Evolutionary conservation across 306 rosid genomes (phyloP), one percentile per base, ranked within the genome.

Genomic region (Cicer cuneatum): DNA sequence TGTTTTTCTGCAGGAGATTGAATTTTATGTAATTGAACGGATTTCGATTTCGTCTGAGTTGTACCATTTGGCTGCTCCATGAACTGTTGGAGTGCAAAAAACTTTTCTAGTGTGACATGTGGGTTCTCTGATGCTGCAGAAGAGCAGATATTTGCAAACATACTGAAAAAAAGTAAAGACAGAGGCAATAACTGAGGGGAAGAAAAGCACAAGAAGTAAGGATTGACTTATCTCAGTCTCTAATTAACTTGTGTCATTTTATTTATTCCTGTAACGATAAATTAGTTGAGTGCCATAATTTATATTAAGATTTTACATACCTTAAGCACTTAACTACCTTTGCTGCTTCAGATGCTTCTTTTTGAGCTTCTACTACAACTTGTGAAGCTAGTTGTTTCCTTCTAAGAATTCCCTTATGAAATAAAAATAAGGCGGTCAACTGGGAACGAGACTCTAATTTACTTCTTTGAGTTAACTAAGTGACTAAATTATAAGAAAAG

Each of bases 291-390:
- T 73, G 45, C 46, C 37, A 41, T 10, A 13, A 48, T 74, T 73
- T 77, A 45, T 14, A 40, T 74, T 14, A 35, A 14, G 72, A 71
- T 14, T 40, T 33, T 41, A 56, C 58, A 38, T 90, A 94, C 99
- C 90, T 87, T 66, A 92, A 86, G 80, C 96, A 90, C 84, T 76
- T 92, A 79, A 90, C 87, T 52, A 89, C 79, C 52, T 65, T 78
- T 72, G 96, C 84, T 72, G 99, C 96, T 48, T 81, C 83, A 13
- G 84, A 72, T 74, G 96, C 95, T 83, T 92, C 97, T 73, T 89
- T 88, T 74, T 94, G 96, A 75, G 99, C 98, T 85, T 92, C 96
- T 81, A 80, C 63, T 62, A 83, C 89, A 42, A 94, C 89, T 82
- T 83, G 77, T 79, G 96, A 85, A n/a, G 97, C 97, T 78, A 90